These are phyloP conservation scores for Talaromyces pinophilus DNA, from an alignment of 2,329 filamentous ascomycete species.

Conservation along the genomic window DNA sequence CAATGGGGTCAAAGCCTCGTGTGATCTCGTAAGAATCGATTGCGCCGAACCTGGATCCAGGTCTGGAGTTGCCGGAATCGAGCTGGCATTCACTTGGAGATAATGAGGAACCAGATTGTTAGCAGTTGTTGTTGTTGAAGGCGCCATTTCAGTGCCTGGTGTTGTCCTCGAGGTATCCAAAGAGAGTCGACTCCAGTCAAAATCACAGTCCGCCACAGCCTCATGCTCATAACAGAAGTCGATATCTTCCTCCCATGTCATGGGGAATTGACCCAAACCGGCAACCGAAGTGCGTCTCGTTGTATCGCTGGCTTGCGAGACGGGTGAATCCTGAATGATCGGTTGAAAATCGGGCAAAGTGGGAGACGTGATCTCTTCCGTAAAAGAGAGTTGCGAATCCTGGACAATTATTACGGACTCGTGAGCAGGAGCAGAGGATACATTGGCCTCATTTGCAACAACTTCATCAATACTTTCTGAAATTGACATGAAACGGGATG, in stretches of 20 bases:
- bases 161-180: constrained; percentile 32
- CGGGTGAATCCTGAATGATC: constrained; percentile 24
- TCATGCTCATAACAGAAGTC: constrained; percentile 64
- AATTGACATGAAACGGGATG: constrained; percentile 10
- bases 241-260: constrained; percentile 63
- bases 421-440: constrained; percentile 27
- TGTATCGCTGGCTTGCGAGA: constrained; percentile 26
- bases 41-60: constrained; percentile 37
- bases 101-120: constrained; percentile 23
- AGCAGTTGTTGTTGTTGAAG: constrained; percentile 8
- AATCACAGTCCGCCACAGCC: constrained; percentile 61
- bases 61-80: constrained; percentile 34
- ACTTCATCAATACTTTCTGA: constrained; percentile 27
- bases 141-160: not conserved
- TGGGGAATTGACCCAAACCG: constrained; percentile 36
- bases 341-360: constrained; percentile 35
- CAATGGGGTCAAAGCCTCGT: constrained; percentile 36
- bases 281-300: constrained; percentile 25
- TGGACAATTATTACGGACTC: constrained; percentile 36
- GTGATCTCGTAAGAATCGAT: constrained; percentile 31
- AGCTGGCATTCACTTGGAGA: constrained; percentile 29
- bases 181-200: constrained; percentile 55
- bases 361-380: constrained; percentile 49
- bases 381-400: constrained; percentile 42
- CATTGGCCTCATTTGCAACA: constrained; percentile 19